A percentile compares a stretch with the other conserved stretches of the same genome.
These are phyloP conservation scores for Diaporthe eres DNA, from an alignment of 2,329 filamentous ascomycete genomes.

Conservation along the genomic window DNA sequence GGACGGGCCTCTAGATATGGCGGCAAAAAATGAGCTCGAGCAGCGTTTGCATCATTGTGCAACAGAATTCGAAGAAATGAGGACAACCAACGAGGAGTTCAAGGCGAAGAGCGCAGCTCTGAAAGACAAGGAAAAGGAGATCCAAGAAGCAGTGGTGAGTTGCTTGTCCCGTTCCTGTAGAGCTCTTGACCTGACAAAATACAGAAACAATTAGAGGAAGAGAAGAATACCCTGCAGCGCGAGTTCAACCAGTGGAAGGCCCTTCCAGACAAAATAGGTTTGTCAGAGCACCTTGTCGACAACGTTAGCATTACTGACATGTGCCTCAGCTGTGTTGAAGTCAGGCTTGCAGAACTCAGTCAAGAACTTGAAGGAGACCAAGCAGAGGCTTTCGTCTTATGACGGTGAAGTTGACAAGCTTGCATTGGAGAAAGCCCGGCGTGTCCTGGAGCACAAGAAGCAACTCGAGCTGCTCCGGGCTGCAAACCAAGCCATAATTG, in stretches of 20 bases:
- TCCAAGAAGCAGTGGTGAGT: conserved; percentile 59
- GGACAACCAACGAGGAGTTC: conserved; percentile 51
- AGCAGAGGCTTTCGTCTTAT: conserved; percentile 63
- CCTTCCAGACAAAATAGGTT: conserved; percentile 80
- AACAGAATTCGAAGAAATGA: conserved; percentile 53
- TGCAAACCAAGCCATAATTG: conserved; percentile 74
- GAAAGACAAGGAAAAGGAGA: conserved; percentile 53
- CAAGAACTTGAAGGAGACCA: conserved; percentile 55
- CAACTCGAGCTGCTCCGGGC: conserved; percentile 73
- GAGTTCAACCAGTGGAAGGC: conserved; percentile 75
- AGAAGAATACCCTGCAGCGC: conserved; percentile 78
- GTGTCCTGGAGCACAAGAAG: conserved; percentile 67
- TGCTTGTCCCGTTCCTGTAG: not conserved
- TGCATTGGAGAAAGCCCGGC: conserved; percentile 68
- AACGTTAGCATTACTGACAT: conserved; percentile 30
- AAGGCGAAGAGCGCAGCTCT: conserved; percentile 56
- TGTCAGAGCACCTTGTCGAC: not conserved
- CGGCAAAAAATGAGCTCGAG: conserved; percentile 74
- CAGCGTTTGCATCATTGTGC: conserved; percentile 62
- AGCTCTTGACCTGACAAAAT: conserved; percentile 40
- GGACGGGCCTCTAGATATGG: conserved; percentile 79
- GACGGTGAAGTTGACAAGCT: conserved; percentile 68
- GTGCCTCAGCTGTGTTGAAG: conserved; percentile 52
- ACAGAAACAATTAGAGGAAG: conserved; percentile 65
- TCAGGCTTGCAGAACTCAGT: conserved; percentile 51